Evolutionary conservation across 176 grass and related monocot genomes (phyloP), one percentile per base, ranked within the genome.

Genomic region (Phoenix dactylifera): DNA sequence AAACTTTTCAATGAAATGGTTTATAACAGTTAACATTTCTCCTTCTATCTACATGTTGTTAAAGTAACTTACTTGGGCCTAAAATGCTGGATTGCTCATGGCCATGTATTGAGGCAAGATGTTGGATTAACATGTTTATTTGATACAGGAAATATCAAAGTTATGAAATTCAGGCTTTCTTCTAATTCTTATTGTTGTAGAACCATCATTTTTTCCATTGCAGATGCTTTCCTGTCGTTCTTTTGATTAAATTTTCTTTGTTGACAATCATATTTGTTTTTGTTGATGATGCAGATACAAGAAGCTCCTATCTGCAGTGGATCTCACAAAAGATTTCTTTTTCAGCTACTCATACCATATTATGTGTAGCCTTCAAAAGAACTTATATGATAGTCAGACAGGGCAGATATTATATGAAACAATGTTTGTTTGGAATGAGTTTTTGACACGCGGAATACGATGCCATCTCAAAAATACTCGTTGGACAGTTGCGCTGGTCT

Each of bases 401-500:
- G 81, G 80, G 51, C 74, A 86, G 77, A 72, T 56, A 15, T 32
- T 88, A 52, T 80, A 97, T 6, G 83, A 87, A 57, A 79, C 92
- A 39, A 91, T 84, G 70, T 97, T 88, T 66, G 92, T 97, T 18
- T 97, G 92, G 92, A 97, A 97, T 20, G 84, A 85, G 49, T 97
- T 77, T 67, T 78, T 97, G 24, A 90, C 87, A n/a, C 77, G 54
- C 18, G 72, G 52, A 28, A 76, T 91, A 22, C 83, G 75, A 32
- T 82, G 68, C 58, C 60, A 62, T 60, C 60, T 86, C 15, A 75
- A 67, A 72, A 95, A 80, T 81, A 76, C 70, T 29, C 56, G 77
- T 58, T 97, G 86, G 86, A 91, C 92, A 0, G 81, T 90, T 57
- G 74, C 92, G 59, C 76, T 97, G 35, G 87, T 97, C 23, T 90